Evolutionary conservation across 1,284 basidiomycete species (phyloP).

Genomic region (Inonotus obliquus): DNA sequence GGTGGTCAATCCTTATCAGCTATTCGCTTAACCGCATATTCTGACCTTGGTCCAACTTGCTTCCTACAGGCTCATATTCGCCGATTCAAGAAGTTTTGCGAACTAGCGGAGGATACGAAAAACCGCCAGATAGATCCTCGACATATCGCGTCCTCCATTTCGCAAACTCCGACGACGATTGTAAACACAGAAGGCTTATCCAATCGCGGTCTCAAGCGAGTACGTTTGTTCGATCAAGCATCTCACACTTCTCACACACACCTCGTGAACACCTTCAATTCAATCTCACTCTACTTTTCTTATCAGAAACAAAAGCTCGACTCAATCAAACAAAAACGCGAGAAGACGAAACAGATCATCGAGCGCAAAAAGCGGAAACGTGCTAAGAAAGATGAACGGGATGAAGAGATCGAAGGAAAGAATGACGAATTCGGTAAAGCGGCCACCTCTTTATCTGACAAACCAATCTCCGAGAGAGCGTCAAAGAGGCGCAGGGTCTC

Average conservation of each 20-base stretch:
- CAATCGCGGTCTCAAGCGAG: constrained; percentile 55
- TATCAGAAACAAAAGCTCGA: constrained; percentile 39
- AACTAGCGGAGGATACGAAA: constrained; percentile 31
- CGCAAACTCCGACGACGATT: constrained; percentile 26
- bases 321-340: constrained; percentile 36
- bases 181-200: constrained; percentile 30
- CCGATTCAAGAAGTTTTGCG: constrained; percentile 47
- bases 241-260: not conserved
- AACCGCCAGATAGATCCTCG: constrained; percentile 43
- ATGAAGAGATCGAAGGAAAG: constrained; percentile 11
- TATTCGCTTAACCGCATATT: not conserved
- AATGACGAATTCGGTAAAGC: not conserved
- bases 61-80: constrained; percentile 54
- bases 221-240: constrained; percentile 24
- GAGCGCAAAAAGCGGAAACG: constrained; percentile 11
- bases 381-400: not conserved
- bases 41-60: constrained; percentile 2
- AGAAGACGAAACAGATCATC: constrained; percentile 32
- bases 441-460: constrained; percentile 18
- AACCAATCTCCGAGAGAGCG: constrained; percentile 16
- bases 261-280: not conserved
- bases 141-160: constrained; percentile 34
- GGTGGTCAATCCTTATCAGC: constrained; percentile 1
- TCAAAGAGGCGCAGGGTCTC: constrained; percentile 29
- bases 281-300: not conserved